Base-by-base conservation (phyloP, 208 protist species). In the Leishmania arabica region DNA sequence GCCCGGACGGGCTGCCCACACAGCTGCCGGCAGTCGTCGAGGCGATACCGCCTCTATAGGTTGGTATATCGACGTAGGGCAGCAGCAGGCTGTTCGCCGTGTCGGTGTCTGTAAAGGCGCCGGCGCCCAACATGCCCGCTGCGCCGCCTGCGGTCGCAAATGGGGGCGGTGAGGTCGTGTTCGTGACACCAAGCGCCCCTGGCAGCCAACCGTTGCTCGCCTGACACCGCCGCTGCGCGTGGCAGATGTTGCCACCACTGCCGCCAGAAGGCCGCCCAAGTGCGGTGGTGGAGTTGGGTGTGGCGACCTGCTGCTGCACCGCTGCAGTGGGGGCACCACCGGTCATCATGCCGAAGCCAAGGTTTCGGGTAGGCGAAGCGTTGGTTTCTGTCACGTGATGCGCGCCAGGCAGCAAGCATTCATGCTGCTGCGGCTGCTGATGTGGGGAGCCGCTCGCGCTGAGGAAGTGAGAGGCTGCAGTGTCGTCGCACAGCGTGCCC, bases 31-130 rank as follows among this genome's bases (percentile, higher is more conserved):
- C 78, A 31, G 47, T 51, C 42, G 49, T 53, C 21, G 71, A 49
- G 6, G 81, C 73, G 11, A 86, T 66, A 13, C 54, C 81, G 31
- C 78, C 71, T 60, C 77, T 76, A 79, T 75, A 82, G 9, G 62
- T 21, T 4, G 79, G 79, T 17, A 92, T 84, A 27, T 91, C 87
- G 34, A 51, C 70, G 84, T 89, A 91, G 31, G 88, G 84, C 69
- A 90, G 64, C 9, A 89, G 84, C 68, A 89, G 80, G 69, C 80
- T 86, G 49, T 49, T 80, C 60, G 79, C 82, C 17, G 77, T 77
- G 71, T 82, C 77, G 0, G 77, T 77, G 34, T 60, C 60, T 31
- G 73, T 74, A 70, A 78, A 78, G 62, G 68, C 24, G 24, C 51
- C 54, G 47, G 31, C 37, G 37, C 77, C 69, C 49, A 79, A 24